Base-by-base conservation (phyloP, 768 basidiomycete genomes). In the Podaxis pistillaris region DNA sequence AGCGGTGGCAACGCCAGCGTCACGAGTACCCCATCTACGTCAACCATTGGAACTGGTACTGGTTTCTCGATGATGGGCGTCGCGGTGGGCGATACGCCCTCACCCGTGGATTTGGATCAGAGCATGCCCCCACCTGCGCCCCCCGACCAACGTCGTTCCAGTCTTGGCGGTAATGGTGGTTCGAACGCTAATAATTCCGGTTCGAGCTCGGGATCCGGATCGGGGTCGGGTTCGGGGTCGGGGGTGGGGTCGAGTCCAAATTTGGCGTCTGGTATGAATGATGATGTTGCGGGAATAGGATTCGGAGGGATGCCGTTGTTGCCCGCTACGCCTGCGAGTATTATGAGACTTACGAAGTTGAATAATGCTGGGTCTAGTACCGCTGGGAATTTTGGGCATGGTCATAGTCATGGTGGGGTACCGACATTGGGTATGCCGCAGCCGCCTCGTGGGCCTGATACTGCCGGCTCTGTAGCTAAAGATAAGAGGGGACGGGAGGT, bases 261-360 rank as follows among this genome's bases (percentile, higher is more conserved):
- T 46, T 51, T 44, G 26, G 30, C 22, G 6, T 22, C 47, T 24
- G 36, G 13, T 38, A 38, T 53, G 24, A 30, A 44, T 22, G 5
- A 8, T n/a, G 19, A 46, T 46, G 44, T 46, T 7, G 59, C 38
- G 11, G 53, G 53, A 26, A 50, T 51, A 15, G 26, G 46, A 11
- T 47, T 55, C 37, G 36, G 26, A 19, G 28, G 30, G 33, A 53
- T 57, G 40, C 46, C 24, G 50, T 50, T 87, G 64, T 85, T 79
- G 4, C 96, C 96, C 5, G 93, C 94, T 49, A 97, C 96, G 0
- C 96, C 96, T 0, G 90, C 93, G 0, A 91, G 87, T 62, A 90
- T 98, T 70, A 93, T 98, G 92, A 96, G 96, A 66, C 80, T 98
- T 6, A 87, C 88, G 2, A 76, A 83, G 40, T 72, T 89, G 2